Evolutionary conservation across 352 stramenopile genomes (phyloP), one percentile per base, ranked within the genome.

Genomic region (Peronospora farinosa): DNA sequence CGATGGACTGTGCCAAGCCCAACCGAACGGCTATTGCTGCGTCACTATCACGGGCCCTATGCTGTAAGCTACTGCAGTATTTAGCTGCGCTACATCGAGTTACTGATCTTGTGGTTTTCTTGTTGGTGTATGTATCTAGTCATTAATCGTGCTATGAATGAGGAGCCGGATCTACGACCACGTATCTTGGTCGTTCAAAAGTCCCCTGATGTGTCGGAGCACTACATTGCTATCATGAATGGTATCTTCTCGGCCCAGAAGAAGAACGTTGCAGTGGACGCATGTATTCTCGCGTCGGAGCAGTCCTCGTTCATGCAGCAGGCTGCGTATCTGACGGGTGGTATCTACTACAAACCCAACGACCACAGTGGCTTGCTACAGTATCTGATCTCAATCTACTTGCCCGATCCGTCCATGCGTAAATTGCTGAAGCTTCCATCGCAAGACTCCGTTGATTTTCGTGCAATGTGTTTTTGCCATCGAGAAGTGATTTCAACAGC

Each of bases 171-270:
- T 42, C 45, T 91, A 19, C 76, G 70, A 16, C 78, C 84, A 19
- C 74, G 82, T n/a, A 90, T 95, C 43, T 65, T 95, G 45, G 71
- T 93, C 31, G 58, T 95, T 39, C 82, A 95, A 45, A 88, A 86
- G 47, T 86, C 80, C 11, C 70, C 78, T 3, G 84, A 95, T 45
- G 79, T 92, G 46, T 86, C 84, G 35, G 72, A 80, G 60, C 82
- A 93, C 57, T 95, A 95, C 65, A 95, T 95, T 42, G 79, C 82
- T 10, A 88, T 92, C 63, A 95, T 95, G 84, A 95, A 95, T 54
- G 78, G 69, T 49, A 92, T 92, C 51, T 95, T 95, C 57, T 92
- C 84, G 33, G 84, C 84, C 0, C 82, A 95, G 54, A 95, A 95
- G 65, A 90, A 87, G 57, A 72, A 63, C 39, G 77, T 95, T 15